Evolutionary conservation across 371 early-diverging fungal species (phyloP).

Genomic region (Fennellomyces sp.): DNA sequence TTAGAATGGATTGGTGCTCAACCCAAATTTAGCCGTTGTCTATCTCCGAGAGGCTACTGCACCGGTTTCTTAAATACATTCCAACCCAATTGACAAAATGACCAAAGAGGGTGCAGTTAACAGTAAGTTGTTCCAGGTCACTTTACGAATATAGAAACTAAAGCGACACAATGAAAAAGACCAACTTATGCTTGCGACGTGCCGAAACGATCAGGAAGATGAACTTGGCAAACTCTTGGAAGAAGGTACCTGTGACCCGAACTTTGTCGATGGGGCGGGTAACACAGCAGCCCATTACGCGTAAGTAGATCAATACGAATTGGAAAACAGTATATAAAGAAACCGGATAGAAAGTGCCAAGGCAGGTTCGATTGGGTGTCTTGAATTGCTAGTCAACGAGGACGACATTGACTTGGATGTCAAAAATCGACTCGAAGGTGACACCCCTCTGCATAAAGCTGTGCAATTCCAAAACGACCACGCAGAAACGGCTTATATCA

Average conservation of each 20-base stretch:
- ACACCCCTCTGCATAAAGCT: conserved; percentile 72
- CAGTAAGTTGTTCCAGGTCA: background rate
- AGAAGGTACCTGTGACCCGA: conserved; percentile 44
- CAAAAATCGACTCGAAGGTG: conserved; percentile 55
- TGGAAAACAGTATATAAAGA: background rate
- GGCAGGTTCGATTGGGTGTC: conserved; percentile 58
- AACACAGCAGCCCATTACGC: conserved; percentile 71
- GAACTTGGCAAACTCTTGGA: conserved; percentile 41
- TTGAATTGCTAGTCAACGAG: conserved; percentile 54
- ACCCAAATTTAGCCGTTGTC: too few species aligned
- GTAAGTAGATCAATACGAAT: conserved; percentile 42
- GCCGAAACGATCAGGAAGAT: conserved; percentile 60
- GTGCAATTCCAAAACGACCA: conserved; percentile 50
- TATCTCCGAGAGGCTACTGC: too few species aligned
- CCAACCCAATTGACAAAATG: too few species aligned
- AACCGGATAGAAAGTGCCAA: conserved; percentile 47
- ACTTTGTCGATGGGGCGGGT: conserved; percentile 65
- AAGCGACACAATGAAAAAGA: conserved; percentile 25
- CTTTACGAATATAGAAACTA: background rate
- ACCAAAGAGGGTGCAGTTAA: conserved; percentile 8
- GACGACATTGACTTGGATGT: conserved; percentile 61
- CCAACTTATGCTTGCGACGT: conserved; percentile 58
- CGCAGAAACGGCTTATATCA: conserved; percentile 49
- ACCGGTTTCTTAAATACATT: too few species aligned
- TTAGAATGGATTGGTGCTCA: too few species aligned